Percentiles rank a stretch among this genome's conserved stretches.
Evolutionary conservation across 331 rosid genomes (phyloP).

Genomic region (Malus hybrid): DNA sequence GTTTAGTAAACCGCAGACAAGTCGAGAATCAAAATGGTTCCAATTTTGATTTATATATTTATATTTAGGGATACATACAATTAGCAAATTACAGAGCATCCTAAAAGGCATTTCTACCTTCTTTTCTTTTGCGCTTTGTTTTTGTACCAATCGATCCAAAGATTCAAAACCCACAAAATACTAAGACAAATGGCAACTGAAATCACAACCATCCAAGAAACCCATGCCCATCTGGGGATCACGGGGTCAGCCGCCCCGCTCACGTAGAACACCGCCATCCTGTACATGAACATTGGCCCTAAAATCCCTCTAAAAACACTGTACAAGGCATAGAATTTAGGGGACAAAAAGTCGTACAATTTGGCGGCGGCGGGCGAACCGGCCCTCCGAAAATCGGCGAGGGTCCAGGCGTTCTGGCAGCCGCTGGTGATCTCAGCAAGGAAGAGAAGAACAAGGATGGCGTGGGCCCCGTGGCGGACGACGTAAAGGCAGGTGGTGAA

Average conservation of each 20-base stretch:
- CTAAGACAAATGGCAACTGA: conserved; percentile 25
- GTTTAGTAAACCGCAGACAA: no score
- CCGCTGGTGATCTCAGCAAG: conserved; percentile 43
- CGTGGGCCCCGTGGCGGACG: conserved; percentile 34
- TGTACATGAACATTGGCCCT: conserved; percentile 29
- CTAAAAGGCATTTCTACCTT: neutral
- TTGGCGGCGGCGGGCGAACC: conserved; percentile 19
- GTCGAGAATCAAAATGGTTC: no score
- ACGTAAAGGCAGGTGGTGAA: conserved; percentile 28
- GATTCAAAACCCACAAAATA: conserved; percentile 30
- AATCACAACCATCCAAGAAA: conserved; percentile 48
- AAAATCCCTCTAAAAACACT: conserved; percentile 31
- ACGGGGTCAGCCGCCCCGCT: conserved; percentile 16
- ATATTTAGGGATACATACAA: no score
- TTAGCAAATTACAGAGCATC: no score
- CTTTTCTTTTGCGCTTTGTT: conserved; percentile 14
- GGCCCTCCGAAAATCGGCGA: conserved; percentile 12
- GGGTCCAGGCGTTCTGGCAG: conserved; percentile 44
- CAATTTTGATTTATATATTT: neutral
- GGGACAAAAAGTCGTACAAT: conserved; percentile 31
- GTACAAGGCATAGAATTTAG: conserved; percentile 30
- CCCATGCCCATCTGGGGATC: conserved; percentile 47
- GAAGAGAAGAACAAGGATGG: conserved; percentile 32
- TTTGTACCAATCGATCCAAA: conserved; percentile 28
- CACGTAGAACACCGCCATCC: conserved; percentile 28